Percentiles rank a stretch among this genome's conserved stretches.
phyloP scores from a whole-genome alignment of 208 protist species.

The Leishmania turanica region DNA sequence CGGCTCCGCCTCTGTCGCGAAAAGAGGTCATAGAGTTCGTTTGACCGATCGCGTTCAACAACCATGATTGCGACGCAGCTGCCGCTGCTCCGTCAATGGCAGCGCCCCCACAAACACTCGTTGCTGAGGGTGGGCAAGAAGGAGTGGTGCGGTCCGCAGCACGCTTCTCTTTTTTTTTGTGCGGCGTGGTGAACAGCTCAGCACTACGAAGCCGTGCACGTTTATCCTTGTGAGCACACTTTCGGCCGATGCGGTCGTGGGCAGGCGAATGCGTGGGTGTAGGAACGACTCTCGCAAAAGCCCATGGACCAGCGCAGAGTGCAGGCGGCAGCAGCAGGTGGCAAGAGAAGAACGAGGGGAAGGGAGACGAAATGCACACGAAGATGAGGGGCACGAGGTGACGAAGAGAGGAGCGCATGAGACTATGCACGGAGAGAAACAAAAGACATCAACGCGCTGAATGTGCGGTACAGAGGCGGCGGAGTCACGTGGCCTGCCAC shows the following conservation, averaged over 20 bases:
- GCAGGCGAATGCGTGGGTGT: neutral
- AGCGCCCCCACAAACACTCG: neutral
- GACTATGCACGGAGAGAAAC: neutral
- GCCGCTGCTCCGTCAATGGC: neutral
- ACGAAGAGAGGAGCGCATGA: neutral
- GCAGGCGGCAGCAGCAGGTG: neutral
- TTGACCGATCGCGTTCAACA: conserved; percentile 43
- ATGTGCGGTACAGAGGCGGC: neutral
- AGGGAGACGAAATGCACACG: neutral
- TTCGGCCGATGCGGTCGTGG: neutral
- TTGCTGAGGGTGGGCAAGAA: neutral
- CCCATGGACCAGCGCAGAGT: neutral
- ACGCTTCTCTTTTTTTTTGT: neutral
- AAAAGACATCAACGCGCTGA: neutral
- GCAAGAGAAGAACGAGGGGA: neutral
- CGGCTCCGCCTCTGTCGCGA: conserved; percentile 23
- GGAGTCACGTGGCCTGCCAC: neutral
- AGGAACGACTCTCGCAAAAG: neutral
- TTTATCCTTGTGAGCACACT: neutral
- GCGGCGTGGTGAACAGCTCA: too few species aligned
- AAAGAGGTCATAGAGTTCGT: conserved; percentile 55
- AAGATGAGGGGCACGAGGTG: neutral
- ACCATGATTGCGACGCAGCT: conserved; percentile 25
- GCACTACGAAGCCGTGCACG: neutral
- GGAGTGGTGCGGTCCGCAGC: neutral